Conservation (phyloP, 139 green algal species). For the Microglena sp. region DNA sequence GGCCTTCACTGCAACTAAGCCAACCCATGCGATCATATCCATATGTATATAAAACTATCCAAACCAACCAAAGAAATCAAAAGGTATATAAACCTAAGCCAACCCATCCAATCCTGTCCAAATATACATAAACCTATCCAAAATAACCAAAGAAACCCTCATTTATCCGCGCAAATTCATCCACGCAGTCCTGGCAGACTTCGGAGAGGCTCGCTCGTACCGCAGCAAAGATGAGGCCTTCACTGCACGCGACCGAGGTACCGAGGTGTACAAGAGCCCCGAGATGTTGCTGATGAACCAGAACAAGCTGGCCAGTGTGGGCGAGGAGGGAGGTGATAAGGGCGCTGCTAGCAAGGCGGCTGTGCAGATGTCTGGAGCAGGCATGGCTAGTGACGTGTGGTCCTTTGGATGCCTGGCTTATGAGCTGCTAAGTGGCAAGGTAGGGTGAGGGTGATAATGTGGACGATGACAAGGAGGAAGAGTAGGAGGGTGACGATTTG, state of each 20-base stretch:
- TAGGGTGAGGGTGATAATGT: neutral
- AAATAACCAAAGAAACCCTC: no score
- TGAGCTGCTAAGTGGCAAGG: constrained; percentile 39
- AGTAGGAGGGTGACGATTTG: neutral
- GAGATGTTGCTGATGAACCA: constrained; percentile 76
- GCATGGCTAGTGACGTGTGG: constrained; percentile 64
- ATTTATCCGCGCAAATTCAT: no score
- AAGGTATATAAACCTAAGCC: no score
- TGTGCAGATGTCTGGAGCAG: constrained; percentile 39
- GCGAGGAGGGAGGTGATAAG: no score
- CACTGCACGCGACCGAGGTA: constrained; percentile 46
- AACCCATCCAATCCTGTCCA: no score
- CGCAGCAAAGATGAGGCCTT: constrained; percentile 29
- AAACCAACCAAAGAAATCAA: no score
- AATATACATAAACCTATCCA: no score
- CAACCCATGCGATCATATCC: no score
- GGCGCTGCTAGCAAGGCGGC: neutral
- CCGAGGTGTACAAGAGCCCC: constrained; percentile 70
- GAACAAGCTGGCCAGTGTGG: no score
- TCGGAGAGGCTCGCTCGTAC: constrained; percentile 64
- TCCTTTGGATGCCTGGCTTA: constrained; percentile 69
- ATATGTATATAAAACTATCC: no score
- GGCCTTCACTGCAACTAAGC: constrained; percentile 34
- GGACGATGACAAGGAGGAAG: neutral
- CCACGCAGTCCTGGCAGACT: constrained; percentile 59